Evolutionary conservation across 148 eudicot genomes (phyloP).

Genomic region (Rheum nobile): DNA sequence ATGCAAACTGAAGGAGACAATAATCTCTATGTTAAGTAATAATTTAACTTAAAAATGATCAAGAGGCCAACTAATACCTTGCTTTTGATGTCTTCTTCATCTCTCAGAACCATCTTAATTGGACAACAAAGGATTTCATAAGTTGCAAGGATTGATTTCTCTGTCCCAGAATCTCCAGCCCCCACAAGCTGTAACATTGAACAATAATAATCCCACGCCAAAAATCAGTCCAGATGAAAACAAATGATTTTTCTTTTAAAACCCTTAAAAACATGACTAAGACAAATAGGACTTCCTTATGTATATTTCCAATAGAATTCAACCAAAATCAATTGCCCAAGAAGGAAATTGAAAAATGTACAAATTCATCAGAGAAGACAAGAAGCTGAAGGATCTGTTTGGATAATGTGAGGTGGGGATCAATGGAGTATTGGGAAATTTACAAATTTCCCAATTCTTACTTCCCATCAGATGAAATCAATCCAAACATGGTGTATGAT

Average conservation of each 20-base stretch:
- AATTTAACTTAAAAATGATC: not conserved
- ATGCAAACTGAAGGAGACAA: not conserved
- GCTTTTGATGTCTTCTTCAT: constrained; percentile 7
- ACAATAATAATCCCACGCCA: not conserved
- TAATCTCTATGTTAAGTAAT: not conserved
- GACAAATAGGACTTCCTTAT: not conserved
- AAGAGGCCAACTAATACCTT: constrained; percentile 2
- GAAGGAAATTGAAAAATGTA: not conserved
- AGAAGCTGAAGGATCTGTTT: not conserved
- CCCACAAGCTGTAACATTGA: not conserved
- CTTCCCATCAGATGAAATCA: not conserved
- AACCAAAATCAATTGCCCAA: not conserved
- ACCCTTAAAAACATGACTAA: not conserved
- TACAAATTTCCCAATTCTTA: not conserved
- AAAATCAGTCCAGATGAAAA: not conserved
- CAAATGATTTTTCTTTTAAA: not conserved
- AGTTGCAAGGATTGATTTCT: not conserved
- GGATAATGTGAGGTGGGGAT: not conserved
- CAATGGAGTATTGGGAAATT: not conserved
- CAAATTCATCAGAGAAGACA: not conserved
- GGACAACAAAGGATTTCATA: constrained; percentile 2
- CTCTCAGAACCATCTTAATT: not conserved
- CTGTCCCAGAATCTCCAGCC: not conserved
- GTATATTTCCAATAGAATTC: not conserved
- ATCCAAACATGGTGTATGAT: not conserved